Conservation (phyloP, 257 asterid species). For the Solanum etuberosum region DNA sequence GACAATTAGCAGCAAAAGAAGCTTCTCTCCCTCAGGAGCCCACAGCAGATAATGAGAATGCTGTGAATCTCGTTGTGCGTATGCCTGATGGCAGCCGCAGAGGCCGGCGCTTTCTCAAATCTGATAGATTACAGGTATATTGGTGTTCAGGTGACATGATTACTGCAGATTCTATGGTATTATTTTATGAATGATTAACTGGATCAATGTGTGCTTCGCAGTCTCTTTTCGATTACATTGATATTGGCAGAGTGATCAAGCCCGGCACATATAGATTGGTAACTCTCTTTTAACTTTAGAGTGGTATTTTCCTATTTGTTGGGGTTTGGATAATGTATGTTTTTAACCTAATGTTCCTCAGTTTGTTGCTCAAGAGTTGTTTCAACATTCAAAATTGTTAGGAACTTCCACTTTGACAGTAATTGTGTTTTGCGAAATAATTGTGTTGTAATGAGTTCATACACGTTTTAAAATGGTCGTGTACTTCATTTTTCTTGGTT, state of each 20-base stretch:
- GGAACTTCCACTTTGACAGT: neutral
- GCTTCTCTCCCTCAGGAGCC: slow-evolving; percentile 95
- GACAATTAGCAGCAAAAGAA: slow-evolving; percentile 85
- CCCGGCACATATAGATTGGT: slow-evolving; percentile 96
- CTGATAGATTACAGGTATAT: slow-evolving; percentile 78
- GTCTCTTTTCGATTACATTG: slow-evolving; percentile 84
- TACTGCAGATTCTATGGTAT: neutral
- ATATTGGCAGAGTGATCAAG: slow-evolving; percentile 63
- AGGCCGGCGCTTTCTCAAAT: slow-evolving; percentile 87
- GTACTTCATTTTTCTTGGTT: neutral
- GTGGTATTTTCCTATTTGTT: neutral
- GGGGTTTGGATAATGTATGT: neutral
- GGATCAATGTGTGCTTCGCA: slow-evolving; percentile 21
- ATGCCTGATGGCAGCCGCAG: slow-evolving; percentile 96
- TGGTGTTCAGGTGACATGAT: neutral
- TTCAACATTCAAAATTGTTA: neutral
- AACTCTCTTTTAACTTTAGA: slow-evolving; percentile 1
- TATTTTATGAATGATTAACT: slow-evolving; percentile 3
- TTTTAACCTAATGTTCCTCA: neutral
- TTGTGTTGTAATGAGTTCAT: neutral
- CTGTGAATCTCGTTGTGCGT: slow-evolving; percentile 83
- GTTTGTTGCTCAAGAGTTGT: neutral
- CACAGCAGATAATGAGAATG: slow-evolving; percentile 58
- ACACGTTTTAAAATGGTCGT: neutral
- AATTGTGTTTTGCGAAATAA: neutral